Evolutionary conservation across 164 flowering plant species (phyloP).

Genomic region (Houttuynia cordata): DNA sequence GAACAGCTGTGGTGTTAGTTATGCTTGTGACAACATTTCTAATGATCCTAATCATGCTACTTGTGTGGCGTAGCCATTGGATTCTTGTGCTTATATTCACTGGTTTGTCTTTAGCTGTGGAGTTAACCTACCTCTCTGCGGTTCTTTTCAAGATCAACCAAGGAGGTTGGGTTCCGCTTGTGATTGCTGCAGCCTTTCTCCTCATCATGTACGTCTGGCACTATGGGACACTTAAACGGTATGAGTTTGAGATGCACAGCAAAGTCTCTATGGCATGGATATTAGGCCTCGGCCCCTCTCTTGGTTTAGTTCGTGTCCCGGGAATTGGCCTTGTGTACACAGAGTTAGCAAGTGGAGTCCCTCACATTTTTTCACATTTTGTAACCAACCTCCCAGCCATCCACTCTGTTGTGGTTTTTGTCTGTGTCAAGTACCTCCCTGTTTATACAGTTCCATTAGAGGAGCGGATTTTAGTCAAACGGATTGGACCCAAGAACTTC

Average conservation of each 20-base stretch:
- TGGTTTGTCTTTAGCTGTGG: conserved; percentile 49
- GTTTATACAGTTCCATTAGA: conserved; percentile 87
- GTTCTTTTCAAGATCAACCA: conserved; percentile 81
- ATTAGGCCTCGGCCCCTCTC: conserved; percentile 89
- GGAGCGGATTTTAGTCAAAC: conserved; percentile 78
- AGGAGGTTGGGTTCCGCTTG: conserved; percentile 99
- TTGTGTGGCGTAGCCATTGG: conserved; percentile 96
- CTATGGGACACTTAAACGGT: conserved; percentile 80
- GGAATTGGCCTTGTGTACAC: conserved; percentile 95
- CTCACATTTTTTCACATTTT: conserved; percentile 93
- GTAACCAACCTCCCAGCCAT: conserved; percentile 93
- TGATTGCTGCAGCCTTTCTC: conserved; percentile 68
- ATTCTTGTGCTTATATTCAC: conserved; percentile 57
- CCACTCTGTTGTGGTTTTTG: conserved; percentile 83
- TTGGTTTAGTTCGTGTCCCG: conserved; percentile 95
- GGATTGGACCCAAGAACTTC: conserved; percentile 83
- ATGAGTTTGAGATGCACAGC: conserved; percentile 92
- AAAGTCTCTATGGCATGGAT: conserved; percentile 96
- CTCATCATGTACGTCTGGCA: conserved; percentile 61
- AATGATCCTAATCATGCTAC: conserved; percentile 66
- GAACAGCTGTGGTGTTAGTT: conserved; percentile 77
- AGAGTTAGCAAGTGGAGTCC: conserved; percentile 91
- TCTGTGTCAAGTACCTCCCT: conserved; percentile 94
- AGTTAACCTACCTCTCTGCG: conserved; percentile 62
- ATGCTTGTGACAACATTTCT: conserved; percentile 82